Evolutionary conservation across 2,329 filamentous ascomycete species (phyloP).

Genomic region (Sporothrix dimorphospora): DNA sequence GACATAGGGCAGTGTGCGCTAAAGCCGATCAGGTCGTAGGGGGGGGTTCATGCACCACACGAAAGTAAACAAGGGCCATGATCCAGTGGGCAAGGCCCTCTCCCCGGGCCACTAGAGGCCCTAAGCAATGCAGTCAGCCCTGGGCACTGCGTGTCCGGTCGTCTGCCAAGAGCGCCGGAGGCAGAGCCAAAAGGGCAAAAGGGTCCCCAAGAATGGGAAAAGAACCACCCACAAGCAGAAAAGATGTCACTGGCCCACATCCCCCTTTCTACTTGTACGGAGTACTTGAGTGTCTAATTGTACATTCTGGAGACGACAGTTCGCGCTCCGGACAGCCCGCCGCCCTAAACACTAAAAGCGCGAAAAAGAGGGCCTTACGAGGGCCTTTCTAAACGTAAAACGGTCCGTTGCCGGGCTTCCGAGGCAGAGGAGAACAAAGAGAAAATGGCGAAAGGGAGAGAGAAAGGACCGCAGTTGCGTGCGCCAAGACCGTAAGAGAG

Average conservation of each 20-base stretch:
- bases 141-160: not conserved
- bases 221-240: not conserved
- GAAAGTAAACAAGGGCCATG: not conserved
- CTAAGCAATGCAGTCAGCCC: conserved; percentile 13
- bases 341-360: too few relatives aligned
- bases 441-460: too few relatives aligned
- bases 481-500: not conserved
- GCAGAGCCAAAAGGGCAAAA: not conserved
- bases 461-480: not conserved
- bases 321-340: too few relatives aligned
- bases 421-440: not conserved
- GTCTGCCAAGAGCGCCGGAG: conserved; percentile 16
- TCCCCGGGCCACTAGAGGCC: not conserved
- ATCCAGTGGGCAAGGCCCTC: not conserved
- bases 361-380: not conserved
- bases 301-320: too few relatives aligned
- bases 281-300: too few relatives aligned
- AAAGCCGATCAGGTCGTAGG: not conserved
- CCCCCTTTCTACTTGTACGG: too few relatives aligned
- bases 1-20: not conserved
- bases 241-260: conserved; percentile 18
- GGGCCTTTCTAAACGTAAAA: not conserved
- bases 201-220: not conserved
- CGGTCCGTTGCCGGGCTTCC: not conserved
- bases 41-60: not conserved